A percentile compares a stretch with the other conserved stretches of the same genome.
Evolutionary conservation across 352 stramenopile genomes (phyloP).

Genomic region (Pythium insidiosum): DNA sequence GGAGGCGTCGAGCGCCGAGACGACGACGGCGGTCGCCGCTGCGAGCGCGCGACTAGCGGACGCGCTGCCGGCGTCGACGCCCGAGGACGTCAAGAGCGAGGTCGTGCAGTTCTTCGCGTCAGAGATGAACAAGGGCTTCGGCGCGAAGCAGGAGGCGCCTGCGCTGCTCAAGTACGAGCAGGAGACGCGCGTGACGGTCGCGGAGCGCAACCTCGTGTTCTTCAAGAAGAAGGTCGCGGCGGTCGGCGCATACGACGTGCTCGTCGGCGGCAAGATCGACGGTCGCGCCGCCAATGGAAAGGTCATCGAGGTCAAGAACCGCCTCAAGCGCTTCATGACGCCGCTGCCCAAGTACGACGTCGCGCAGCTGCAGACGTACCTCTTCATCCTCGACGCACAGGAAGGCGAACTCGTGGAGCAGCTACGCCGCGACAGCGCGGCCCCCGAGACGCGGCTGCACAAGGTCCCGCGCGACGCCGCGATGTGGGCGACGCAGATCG

Average conservation of each 20-base stretch:
- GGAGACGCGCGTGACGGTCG: constrained; percentile 40
- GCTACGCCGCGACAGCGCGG: constrained; percentile 35
- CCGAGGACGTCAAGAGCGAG: constrained; percentile 39
- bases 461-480: constrained; percentile 50
- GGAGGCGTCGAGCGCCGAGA: constrained; percentile 40
- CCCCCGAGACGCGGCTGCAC: constrained; percentile 48
- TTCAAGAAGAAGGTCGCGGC: constrained; percentile 57
- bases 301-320: constrained; percentile 84
- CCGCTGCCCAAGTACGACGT: constrained; percentile 77
- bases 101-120: constrained; percentile 71
- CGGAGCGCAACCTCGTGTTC: constrained; percentile 70
- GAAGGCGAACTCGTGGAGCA: constrained; percentile 81
- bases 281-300: constrained; percentile 62
- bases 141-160: constrained; percentile 44
- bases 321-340: constrained; percentile 54
- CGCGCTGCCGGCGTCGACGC: constrained; percentile 38
- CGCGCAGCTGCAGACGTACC: constrained; percentile 77
- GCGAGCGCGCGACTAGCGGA: constrained; percentile 31
- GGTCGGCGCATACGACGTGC: constrained; percentile 36
- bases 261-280: constrained; percentile 82
- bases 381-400: constrained; percentile 58
- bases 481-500: constrained; percentile 64
- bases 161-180: constrained; percentile 68
- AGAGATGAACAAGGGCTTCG: constrained; percentile 77
- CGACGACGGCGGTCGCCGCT: constrained; percentile 26